A percentile compares a stretch with the other conserved stretches of the same genome.
phyloP scores from a whole-genome alignment of 2,329 filamentous ascomycete genomes.

The Monosporascus sp. region DNA sequence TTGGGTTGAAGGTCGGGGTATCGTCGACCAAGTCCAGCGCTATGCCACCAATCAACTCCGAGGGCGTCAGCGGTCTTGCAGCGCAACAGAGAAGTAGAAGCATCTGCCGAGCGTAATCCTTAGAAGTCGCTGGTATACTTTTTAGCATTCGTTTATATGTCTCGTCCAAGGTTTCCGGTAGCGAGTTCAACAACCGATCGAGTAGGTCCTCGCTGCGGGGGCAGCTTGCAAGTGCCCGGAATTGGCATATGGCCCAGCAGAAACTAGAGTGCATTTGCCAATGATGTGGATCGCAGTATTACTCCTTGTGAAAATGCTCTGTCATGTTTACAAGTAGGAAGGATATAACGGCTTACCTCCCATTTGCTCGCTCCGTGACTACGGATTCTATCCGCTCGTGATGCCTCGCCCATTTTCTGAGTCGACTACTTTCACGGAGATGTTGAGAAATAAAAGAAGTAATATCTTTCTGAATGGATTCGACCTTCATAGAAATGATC shows the following conservation, averaged over 20 bases:
- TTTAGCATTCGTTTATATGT: constrained; percentile 30
- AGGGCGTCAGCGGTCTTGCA: neutral
- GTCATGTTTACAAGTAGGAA: too few relatives aligned
- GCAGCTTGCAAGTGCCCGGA: constrained; percentile 19
- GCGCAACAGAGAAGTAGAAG: neutral
- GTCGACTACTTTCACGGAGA: constrained; percentile 14
- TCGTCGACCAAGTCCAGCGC: neutral
- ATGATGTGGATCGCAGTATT: constrained; percentile 10
- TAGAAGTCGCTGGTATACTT: neutral
- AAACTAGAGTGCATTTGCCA: constrained; percentile 23
- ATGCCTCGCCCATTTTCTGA: constrained; percentile 20
- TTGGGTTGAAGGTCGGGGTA: neutral
- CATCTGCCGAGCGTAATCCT: neutral
- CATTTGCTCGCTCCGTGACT: constrained; percentile 20
- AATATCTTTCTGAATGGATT: constrained; percentile 21
- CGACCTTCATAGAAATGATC: constrained; percentile 13
- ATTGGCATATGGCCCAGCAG: constrained; percentile 30
- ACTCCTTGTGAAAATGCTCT: too few relatives aligned
- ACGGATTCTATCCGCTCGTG: constrained; percentile 20
- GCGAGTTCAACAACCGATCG: constrained; percentile 23
- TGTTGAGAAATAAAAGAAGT: constrained; percentile 17
- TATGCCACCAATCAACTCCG: neutral
- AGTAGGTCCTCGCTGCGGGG: constrained; percentile 15
- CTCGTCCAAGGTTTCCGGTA: constrained; percentile 28
- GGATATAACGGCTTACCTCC: constrained; percentile 23